phyloP scores from a whole-genome alignment of 208 protist genomes.

The Trypanosoma boissoni region DNA sequence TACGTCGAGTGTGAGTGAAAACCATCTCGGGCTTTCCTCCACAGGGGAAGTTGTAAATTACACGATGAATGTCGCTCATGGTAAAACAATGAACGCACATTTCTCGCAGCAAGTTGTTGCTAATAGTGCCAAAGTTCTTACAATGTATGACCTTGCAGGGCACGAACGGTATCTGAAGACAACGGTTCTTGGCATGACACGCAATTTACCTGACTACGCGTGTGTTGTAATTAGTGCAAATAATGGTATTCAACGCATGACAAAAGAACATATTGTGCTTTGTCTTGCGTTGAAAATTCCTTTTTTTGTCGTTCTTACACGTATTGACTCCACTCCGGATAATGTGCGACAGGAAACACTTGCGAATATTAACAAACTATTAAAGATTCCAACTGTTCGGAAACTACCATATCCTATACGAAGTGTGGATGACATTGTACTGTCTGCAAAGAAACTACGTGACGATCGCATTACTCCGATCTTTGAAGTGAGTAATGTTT shows the following conservation, averaged over 20 bases:
- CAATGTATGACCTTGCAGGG: slow-evolving; percentile 96
- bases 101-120: slow-evolving; percentile 74
- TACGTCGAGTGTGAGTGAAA: slow-evolving; percentile 95
- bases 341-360: slow-evolving; percentile 91
- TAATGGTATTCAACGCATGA: slow-evolving; percentile 94
- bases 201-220: slow-evolving; percentile 94
- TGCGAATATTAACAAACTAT: slow-evolving; percentile 82
- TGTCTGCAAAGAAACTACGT: slow-evolving; percentile 91
- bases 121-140: slow-evolving; percentile 92
- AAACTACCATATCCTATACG: slow-evolving; percentile 92
- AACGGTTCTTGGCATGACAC: slow-evolving; percentile 97
- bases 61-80: slow-evolving; percentile 15
- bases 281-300: slow-evolving; percentile 96
- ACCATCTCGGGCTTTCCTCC: slow-evolving; percentile 94
- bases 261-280: slow-evolving; percentile 96
- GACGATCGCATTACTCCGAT: slow-evolving; percentile 87
- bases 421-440: slow-evolving; percentile 89
- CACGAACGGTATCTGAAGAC: slow-evolving; percentile 98
- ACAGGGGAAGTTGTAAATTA: slow-evolving; percentile 93
- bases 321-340: slow-evolving; percentile 95
- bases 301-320: slow-evolving; percentile 96
- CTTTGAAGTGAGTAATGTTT: slow-evolving; percentile 95
- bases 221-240: slow-evolving; percentile 92
- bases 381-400: slow-evolving; percentile 92
- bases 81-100: slow-evolving; percentile 17